Evolutionary conservation across 176 grass and related monocot species (phyloP).

Genomic region (Sorghum bicolor): DNA sequence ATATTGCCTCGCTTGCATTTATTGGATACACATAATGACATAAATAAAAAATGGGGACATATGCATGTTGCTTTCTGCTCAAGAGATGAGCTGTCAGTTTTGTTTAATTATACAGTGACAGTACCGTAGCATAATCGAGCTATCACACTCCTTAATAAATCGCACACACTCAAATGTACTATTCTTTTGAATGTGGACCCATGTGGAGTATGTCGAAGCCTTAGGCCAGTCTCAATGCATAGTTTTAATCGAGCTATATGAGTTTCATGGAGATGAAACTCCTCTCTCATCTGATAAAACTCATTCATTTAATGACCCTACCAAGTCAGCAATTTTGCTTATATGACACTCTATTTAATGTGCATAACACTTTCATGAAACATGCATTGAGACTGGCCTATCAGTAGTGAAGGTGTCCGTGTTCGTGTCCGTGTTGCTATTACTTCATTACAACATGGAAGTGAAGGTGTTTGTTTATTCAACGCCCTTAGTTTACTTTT

Average conservation of each 20-base stretch:
- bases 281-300: too few relatives aligned
- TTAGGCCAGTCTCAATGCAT: too few relatives aligned
- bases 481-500: background rate
- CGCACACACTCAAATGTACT: background rate
- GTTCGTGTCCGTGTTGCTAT: too few relatives aligned
- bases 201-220: too few relatives aligned
- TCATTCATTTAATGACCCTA: too few relatives aligned
- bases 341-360: too few relatives aligned
- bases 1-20: background rate
- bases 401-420: too few relatives aligned
- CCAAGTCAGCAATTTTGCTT: too few relatives aligned
- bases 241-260: too few relatives aligned
- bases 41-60: background rate
- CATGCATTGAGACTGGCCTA: too few relatives aligned
- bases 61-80: background rate
- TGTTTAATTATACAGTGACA: background rate
- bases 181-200: background rate
- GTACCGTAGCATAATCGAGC: background rate
- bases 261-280: too few relatives aligned
- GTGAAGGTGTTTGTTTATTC: background rate
- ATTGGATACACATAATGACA: background rate
- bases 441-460: background rate
- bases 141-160: background rate
- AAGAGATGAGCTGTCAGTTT: background rate
- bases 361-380: too few relatives aligned